phyloP scores from a whole-genome alignment of 305 asterid species.

The Solanum hybrid region DNA sequence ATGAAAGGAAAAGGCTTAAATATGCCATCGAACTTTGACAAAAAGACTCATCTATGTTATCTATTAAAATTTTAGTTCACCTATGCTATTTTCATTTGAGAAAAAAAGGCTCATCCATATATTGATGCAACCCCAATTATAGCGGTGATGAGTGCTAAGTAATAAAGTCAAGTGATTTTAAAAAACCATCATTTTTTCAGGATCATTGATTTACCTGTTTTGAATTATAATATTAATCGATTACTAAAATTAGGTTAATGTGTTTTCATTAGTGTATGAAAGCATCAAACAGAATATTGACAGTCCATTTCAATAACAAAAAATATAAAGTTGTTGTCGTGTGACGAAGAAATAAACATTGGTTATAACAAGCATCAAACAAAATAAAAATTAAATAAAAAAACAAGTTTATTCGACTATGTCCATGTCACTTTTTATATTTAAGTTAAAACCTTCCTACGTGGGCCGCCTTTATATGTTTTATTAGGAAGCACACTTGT shows the following conservation, averaged over 20 bases:
- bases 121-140: too few species aligned
- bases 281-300: constrained; percentile 9
- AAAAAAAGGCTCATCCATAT: too few species aligned
- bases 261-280: neutral
- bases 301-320: constrained; percentile 13
- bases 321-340: neutral
- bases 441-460: neutral
- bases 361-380: neutral
- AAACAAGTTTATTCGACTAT: neutral
- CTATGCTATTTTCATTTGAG: too few species aligned
- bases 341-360: neutral
- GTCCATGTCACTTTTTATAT: neutral
- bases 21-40: too few species aligned
- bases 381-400: neutral
- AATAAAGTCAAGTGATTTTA: too few species aligned
- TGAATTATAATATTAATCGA: neutral
- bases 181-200: neutral
- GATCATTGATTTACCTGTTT: neutral
- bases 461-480: constrained; percentile 4
- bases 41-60: too few species aligned
- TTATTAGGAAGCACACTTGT: neutral
- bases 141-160: too few species aligned
- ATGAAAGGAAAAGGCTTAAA: too few species aligned
- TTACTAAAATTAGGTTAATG: neutral
- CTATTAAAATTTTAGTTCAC: too few species aligned